Evolutionary conservation across 2,329 filamentous ascomycete genomes (phyloP), one percentile per base, ranked within the genome.

Genomic region (Pestalotiopsis sp.): DNA sequence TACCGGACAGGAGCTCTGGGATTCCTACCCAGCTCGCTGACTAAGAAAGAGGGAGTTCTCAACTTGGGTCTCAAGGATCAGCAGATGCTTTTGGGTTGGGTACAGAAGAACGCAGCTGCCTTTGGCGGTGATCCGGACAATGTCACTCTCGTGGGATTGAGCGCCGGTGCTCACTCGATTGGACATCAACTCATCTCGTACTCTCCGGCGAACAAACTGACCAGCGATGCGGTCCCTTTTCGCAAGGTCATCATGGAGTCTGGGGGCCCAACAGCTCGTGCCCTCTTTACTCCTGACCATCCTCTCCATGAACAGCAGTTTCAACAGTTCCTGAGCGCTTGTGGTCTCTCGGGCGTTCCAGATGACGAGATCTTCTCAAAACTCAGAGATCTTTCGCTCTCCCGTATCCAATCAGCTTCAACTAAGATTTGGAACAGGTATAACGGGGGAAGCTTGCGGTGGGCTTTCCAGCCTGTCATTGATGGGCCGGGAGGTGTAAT

Each of bases 401-500:
- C 72, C 0, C 76, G 71, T 4, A 74, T 88, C 36, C 74, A 81
- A 31, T 66, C 69, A 1, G 86, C 86, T 12, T 83, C 82, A 6
- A 76, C 80, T 61, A 58, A 67, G 5, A 80, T 88, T 38, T 89
- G 82, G 80, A 71, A 77, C 11, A 77, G 76, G 60, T 84, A 85
- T 73, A 76, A 78, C n/a, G 38, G 59, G 9, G 71, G 75, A 3
- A 80, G 79, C 7, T 79, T 89, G 9, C 82, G 83, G 36, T 90
- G 88, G 88, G 83, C 92, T 0, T 93, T 92, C 80, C 91, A 93
- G 73, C 91, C 91, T 7, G 88, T 90, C 45, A 86, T 93, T 68
- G 90, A 92, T 74, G 85, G 86, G 1, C 74, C 77, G 14, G 80
- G 77, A 3, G 84, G 86, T 13, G 77, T 90, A 14, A 88, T 93